Evolutionary conservation across 345 rosid genomes (phyloP), one percentile per base, ranked within the genome.

Genomic region (Psidium friedrichsthalianum): DNA sequence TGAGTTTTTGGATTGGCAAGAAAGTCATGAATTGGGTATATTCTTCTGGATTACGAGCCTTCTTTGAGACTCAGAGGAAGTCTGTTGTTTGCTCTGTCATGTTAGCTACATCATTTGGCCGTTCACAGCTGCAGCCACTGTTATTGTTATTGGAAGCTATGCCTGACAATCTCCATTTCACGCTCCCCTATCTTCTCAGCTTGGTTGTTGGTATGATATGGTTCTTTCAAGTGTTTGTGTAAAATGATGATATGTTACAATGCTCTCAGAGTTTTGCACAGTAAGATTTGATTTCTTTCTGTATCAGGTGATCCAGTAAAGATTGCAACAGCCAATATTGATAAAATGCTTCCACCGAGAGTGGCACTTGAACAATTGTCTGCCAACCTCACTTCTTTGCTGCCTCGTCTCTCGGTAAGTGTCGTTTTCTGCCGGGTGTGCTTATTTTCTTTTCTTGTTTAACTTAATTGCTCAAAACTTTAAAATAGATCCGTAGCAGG

Each of bases 231-330:
- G 44, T 42, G 6, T 42, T 6, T 42, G 44, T 42, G 44, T 42
- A 42, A 42, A 42, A 42, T 42, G 44, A 42, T 42, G 44, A 42
- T 42, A 42, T 51, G 16, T n/a, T 3, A 64, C 29, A 64, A 32
- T 42, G 56, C 85, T 25, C 24, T 36, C 47, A 32, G 11, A 36
- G 51, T 83, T 84, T 27, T 54, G 16, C 42, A 55, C 36, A 6
- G 54, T 47, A 6, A 47, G 49, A 56, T 47, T 53, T 56, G 8
- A 52, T 29, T 15, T 53, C 16, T 55, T 81, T 25, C 85, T 49
- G 82, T 86, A 56, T 58, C 88, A 96, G 99, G 98, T 57, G 90
- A 95, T 86, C 99, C 99, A 16, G 3, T 92, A 87, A 94, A 95
- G 91, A 91, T 96, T 93, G 94, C 93, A 85, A 87, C 86, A 87